Conservation (phyloP, 257 asterid species). For the Jacaranda mimosifolia region DNA sequence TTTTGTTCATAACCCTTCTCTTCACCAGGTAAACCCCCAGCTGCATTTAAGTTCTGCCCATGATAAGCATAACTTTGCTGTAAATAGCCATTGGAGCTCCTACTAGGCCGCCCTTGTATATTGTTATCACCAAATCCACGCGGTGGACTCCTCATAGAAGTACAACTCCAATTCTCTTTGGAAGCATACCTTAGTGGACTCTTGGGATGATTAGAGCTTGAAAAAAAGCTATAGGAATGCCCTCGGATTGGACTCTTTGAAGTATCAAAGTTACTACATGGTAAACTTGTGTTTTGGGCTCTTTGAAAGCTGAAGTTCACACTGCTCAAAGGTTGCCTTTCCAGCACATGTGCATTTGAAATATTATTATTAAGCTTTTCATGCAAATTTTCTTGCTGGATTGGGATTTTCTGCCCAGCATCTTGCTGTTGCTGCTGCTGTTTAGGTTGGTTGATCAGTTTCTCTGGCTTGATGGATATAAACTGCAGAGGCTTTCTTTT, state of each 20-base stretch:
- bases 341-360: slow-evolving; percentile 25
- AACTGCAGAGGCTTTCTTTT: slow-evolving; percentile 24
- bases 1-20: slow-evolving; percentile 32
- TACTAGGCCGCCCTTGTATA: neutral
- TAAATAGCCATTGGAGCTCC: slow-evolving; percentile 22
- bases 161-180: slow-evolving; percentile 2
- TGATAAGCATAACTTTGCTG: neutral
- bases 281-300: too few species aligned
- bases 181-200: too few species aligned
- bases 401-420: neutral
- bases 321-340: slow-evolving; percentile 52
- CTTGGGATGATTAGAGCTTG: slow-evolving; percentile 8
- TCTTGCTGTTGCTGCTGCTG: slow-evolving; percentile 16
- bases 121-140: slow-evolving; percentile 16
- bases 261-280: too few species aligned
- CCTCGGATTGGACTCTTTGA: neutral
- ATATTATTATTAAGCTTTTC: neutral
- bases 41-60: slow-evolving; percentile 17
- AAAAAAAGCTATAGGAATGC: slow-evolving; percentile 1
- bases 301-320: slow-evolving; percentile 34
- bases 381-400: slow-evolving; percentile 21
- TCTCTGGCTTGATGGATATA: slow-evolving; percentile 29
- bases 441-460: slow-evolving; percentile 26
- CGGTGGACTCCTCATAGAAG: neutral
- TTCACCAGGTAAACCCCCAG: slow-evolving; percentile 27